phyloP scores from a whole-genome alignment of 2,329 filamentous ascomycete species.

The Penicillium sclerotigenum region DNA sequence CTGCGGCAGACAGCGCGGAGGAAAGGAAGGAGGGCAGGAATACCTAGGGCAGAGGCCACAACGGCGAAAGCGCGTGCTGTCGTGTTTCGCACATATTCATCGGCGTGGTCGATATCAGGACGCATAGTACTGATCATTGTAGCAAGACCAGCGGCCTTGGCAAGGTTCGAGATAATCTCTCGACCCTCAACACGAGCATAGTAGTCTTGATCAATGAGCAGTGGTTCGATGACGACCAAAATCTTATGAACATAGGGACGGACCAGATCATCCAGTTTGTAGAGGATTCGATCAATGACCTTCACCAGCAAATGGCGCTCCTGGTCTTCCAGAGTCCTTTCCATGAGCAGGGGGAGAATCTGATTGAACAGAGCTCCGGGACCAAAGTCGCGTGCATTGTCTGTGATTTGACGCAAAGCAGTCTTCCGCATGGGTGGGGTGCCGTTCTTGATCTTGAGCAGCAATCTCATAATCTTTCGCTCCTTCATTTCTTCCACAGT shows the following conservation, averaged over 20 bases:
- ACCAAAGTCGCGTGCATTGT: conserved; percentile 94
- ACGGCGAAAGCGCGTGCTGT: conserved; percentile 96
- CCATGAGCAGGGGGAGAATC: conserved; percentile 94
- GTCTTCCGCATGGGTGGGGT: conserved; percentile 99
- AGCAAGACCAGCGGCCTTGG: conserved; percentile 91
- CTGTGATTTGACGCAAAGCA: conserved; percentile 90
- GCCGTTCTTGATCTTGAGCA: conserved; percentile 98
- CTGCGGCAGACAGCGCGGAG: conserved; percentile 91
- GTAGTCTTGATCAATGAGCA: conserved; percentile 98
- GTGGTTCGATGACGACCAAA: conserved; percentile 95
- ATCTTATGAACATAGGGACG: conserved; percentile 98
- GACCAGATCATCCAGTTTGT: conserved; percentile 96
- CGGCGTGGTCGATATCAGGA: conserved; percentile 96
- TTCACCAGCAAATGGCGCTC: conserved; percentile 98
- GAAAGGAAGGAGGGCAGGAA: conserved; percentile 92
- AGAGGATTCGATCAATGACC: conserved; percentile 96
- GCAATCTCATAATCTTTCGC: conserved; percentile 93
- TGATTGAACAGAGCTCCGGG: conserved; percentile 94
- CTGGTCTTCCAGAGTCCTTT: conserved; percentile 95
- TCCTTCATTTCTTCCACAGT: conserved; percentile 96
- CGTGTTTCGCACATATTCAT: conserved; percentile 97
- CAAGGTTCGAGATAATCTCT: conserved; percentile 97
- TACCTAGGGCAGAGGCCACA: conserved; percentile 91
- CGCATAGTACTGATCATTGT: conserved; percentile 99
- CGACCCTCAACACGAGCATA: conserved; percentile 97